These are phyloP conservation scores for Scheffersomyces lignicola DNA, from an alignment of 1,139 yeast species.

Conservation along the genomic window DNA sequence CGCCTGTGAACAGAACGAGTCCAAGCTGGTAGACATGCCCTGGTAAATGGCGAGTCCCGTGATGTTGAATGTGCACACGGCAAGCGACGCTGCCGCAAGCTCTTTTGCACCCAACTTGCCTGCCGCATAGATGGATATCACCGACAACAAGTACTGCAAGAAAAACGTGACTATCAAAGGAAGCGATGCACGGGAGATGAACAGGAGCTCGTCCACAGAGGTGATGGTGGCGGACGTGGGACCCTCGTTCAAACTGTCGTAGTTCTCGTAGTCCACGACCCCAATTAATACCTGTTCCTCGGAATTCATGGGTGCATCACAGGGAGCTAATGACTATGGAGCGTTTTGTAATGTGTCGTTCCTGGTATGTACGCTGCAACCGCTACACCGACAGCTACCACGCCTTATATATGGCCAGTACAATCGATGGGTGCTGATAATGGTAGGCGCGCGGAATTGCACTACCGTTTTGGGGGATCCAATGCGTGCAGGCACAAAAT, in stretches of 20 bases:
- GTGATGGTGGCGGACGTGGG: conserved; percentile 12
- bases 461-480: not conserved
- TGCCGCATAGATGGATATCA: conserved; percentile 48
- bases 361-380: too few relatives aligned
- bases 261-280: conserved; percentile 20
- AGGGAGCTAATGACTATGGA: too few relatives aligned
- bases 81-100: conserved; percentile 50
- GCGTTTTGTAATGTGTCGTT: too few relatives aligned
- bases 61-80: conserved; percentile 50
- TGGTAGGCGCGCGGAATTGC: not conserved
- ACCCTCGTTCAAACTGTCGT: conserved; percentile 12
- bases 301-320: conserved; percentile 22
- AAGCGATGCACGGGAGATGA: conserved; percentile 35
- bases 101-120: conserved; percentile 49
- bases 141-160: conserved; percentile 49
- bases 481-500: not conserved
- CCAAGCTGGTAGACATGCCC: conserved; percentile 57
- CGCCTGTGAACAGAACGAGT: conserved; percentile 56
- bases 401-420: too few relatives aligned
- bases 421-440: too few relatives aligned
- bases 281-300: conserved; percentile 34
- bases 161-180: conserved; percentile 51
- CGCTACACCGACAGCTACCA: too few relatives aligned
- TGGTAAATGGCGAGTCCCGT: conserved; percentile 49
- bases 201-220: conserved; percentile 23